Base-by-base conservation (phyloP, 768 basidiomycete species). In the Rhodocollybia butyracea region DNA sequence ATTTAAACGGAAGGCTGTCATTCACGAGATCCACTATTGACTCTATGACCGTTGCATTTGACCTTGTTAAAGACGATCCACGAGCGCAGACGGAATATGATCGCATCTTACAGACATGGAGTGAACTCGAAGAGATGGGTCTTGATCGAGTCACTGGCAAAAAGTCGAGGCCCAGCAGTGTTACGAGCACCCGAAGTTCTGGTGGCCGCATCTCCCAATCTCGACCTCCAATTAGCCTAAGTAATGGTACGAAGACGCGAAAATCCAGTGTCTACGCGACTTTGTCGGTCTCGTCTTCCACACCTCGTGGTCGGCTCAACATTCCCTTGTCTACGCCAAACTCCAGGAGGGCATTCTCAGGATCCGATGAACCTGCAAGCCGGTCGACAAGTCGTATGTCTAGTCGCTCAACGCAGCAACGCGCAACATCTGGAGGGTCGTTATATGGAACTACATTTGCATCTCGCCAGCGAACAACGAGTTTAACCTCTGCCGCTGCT, bases 381-480 rank as follows among this genome's bases (percentile, higher is more conserved):
- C 81, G 86, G 24, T 74, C 85, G 5, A 36, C 22, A 24, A 91
- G 87, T 54, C 78, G 81, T 57, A 54, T 84, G 59, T 88, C 88
- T 2, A 73, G 69, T 32, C 68, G 74, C 26, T 80, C 84, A 2
- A 72, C 78, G 3, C 74, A 66, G 51, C 74, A 65, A 53, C 81
- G 91, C 51, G 88, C 89, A 15, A 81, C 85, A 17, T 91, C 91
- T 21, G 89, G 89, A 38, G 61, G 74, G n/a, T 71, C 78, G 19
- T 48, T 89, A 19, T 77, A 79, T 57, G 74, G 74, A 29, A 78
- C 91, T 3, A 94, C 91, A 7, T 90, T 85, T 66, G 79, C 91
- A 30, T 93, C 91, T n/a, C 82, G 91, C 29, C 91, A 93, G 63
- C 80, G 91, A 21, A 91, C 90, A 21, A 70, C 77, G 30, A 93